Base-by-base conservation (phyloP, 192 early-diverging fungal species). In the Coemansia sp. region DNA sequence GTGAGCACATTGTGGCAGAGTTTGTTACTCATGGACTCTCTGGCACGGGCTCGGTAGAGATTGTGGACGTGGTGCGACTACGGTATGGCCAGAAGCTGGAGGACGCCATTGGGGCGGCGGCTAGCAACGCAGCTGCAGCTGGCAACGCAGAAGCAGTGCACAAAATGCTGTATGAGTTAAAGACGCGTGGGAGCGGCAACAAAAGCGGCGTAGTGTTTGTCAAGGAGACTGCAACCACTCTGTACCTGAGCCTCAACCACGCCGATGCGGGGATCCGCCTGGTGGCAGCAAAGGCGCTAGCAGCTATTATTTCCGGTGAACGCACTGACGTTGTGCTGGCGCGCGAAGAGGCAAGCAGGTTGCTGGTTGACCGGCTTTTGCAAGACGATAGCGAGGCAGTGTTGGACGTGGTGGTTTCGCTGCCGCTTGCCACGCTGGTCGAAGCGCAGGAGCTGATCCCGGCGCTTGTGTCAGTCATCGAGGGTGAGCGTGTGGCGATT, bases 211-310 rank as follows among this genome's bases (percentile, higher is more conserved):
- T 58, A 21, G 21, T 80, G 58, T 67, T 87, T 2, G 66, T 94
- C 11, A 76, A 84, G 56, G 86, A 88, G 39, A 82, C 85, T 4
- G 84, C 85, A 44, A 93, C 92, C 1, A 93, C 91, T 3, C 70
- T 96, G 19, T 95, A 83, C 60, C 83, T 95, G 50, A 87, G 88
- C 78, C 76, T 96, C 46, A 85, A 90, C 53, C 89, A 92, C 54
- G 77, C 84, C 0, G 85, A 94, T 17, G 55, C 83, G 0, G 79
- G 83, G 11, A 83, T 92, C 19, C 84, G 94, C 8, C 68, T 91
- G 24, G 58, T 90, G 5, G 92, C 87, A 14, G 66, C 91, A 15
- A 83, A 87, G 58, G 87, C 86, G 52, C 64, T 95, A 34, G 62
- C 64, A 18, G 81, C 80, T 21, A 81, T 91, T 33, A 65, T 84